Base-by-base conservation (phyloP, 768 basidiomycete genomes). In the Rhodotorula toruloides region DNA sequence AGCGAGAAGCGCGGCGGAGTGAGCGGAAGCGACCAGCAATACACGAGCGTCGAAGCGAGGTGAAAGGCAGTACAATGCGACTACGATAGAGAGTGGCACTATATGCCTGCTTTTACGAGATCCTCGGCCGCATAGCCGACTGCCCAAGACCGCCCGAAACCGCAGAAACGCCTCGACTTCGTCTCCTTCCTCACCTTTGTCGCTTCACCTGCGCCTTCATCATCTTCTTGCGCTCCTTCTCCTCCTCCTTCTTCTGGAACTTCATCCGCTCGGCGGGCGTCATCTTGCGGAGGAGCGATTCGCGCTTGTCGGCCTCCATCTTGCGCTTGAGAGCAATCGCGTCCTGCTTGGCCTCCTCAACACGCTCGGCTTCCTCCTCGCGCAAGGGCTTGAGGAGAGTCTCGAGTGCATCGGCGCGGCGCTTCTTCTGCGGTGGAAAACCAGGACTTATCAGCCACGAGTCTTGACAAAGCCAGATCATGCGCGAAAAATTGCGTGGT, bases 281-380 rank as follows among this genome's bases (percentile, higher is more conserved):
- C 58, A 66, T 40, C 36, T 39, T 42, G 34, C 42, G 37, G 40
- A 59, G 29, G 27, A 13, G 14, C 17, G 29, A 31, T 5, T 66
- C 64, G 10, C 32, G 29, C 19, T 25, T n/a, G 21, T 60, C 58
- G 19, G 2, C 4, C 48, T 66, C 64, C 14, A 60, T 7, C 53
- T 60, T 60, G 53, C 64, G 57, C 58, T 60, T 66, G 25, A 46
- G 29, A 22, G 64, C 64, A 3, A n/a, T 10, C 9, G 44, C 46
- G 52, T 60, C 54, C 43, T 32, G 34, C 36, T 39, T 42, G 17
- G 55, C 57, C 31, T 55, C 62, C 7, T 4, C 10, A 1, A 22
- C 54, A 2, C 14, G n/a, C 17, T 40, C 54, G 39, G 42, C 43
- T 29, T 57, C 42, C 27, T 64, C 64, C 32, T 66, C 53, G 17